phyloP scores from a whole-genome alignment of 2,329 filamentous ascomycete species.

The Penicillium janthinellum region DNA sequence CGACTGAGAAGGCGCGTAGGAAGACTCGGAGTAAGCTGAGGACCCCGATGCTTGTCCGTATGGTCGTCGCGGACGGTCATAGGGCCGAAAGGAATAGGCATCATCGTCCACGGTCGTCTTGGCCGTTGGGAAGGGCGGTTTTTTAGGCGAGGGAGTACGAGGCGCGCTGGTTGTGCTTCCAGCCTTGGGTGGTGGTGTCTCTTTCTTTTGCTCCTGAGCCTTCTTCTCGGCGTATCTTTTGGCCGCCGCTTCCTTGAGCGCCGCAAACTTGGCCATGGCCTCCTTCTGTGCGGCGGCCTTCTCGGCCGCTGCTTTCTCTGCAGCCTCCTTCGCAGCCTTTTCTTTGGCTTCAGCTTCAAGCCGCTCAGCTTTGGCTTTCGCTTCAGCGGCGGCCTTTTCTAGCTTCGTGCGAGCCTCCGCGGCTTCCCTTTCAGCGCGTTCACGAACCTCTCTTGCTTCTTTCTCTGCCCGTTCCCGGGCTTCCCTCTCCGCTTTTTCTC shows the following conservation, averaged over 20 bases:
- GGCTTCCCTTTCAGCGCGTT: constrained; percentile 24
- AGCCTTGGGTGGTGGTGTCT: constrained; percentile 39
- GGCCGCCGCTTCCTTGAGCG: constrained; percentile 43
- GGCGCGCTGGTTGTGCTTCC: constrained; percentile 35
- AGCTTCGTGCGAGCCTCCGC: constrained; percentile 20
- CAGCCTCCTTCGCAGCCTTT: constrained; percentile 45
- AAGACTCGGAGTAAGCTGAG: constrained; percentile 77
- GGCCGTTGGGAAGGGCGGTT: constrained; percentile 39
- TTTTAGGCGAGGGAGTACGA: constrained; percentile 45
- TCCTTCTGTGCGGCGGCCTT: constrained; percentile 42
- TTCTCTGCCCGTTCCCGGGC: constrained; percentile 19
- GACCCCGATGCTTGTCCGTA: constrained; percentile 65
- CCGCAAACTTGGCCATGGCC: constrained; percentile 42
- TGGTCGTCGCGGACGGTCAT: constrained; percentile 67
- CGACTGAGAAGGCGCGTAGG: constrained; percentile 81
- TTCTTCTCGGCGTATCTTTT: constrained; percentile 43
- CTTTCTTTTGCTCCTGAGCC: constrained; percentile 34
- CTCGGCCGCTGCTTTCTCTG: constrained; percentile 67
- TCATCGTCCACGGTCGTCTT: constrained; percentile 59
- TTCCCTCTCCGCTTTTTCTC: constrained; percentile 37
- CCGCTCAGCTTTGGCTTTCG: constrained; percentile 32
- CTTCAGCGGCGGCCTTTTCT: constrained; percentile 27
- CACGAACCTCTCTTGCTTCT: constrained; percentile 23
- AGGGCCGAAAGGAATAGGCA: constrained; percentile 73
- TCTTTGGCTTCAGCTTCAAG: constrained; percentile 39